Percentiles rank a stretch among this genome's conserved stretches.
Conservation (phyloP, 257 asterid species). For the Solanum pennellii region DNA sequence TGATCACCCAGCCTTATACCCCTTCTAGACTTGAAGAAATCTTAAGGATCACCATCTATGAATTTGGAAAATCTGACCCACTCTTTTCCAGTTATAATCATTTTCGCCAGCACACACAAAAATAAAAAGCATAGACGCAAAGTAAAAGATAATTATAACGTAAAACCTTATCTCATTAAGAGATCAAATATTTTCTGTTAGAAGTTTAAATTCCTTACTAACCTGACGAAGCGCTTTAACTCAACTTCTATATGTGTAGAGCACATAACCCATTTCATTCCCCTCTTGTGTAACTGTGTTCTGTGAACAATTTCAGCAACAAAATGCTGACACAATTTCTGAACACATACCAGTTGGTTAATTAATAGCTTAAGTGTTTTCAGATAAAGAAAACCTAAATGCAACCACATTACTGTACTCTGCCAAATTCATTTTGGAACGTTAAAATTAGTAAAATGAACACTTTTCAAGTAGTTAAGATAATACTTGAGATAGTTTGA, state of each 20-base stretch:
- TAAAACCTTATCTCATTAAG: neutral
- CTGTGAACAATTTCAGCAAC: conserved; percentile 24
- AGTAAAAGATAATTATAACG: neutral
- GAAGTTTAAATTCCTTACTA: neutral
- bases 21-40: neutral
- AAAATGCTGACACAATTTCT: neutral
- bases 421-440: conserved; percentile 14
- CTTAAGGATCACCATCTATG: neutral
- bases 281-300: conserved; percentile 72
- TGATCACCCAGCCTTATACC: too few relatives aligned
- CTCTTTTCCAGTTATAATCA: neutral
- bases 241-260: conserved; percentile 85
- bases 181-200: neutral
- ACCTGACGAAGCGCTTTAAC: conserved; percentile 92
- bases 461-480: neutral
- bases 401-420: conserved; percentile 87
- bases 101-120: neutral
- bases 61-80: neutral
- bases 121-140: neutral
- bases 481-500: neutral
- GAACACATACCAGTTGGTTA: conserved; percentile 66
- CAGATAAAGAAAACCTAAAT: conserved; percentile 74
- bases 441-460: neutral
- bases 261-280: conserved; percentile 84
- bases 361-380: conserved; percentile 73